Evolutionary conservation across 371 early-diverging fungal genomes (phyloP).

Genomic region (Lichtheimia ramosa): DNA sequence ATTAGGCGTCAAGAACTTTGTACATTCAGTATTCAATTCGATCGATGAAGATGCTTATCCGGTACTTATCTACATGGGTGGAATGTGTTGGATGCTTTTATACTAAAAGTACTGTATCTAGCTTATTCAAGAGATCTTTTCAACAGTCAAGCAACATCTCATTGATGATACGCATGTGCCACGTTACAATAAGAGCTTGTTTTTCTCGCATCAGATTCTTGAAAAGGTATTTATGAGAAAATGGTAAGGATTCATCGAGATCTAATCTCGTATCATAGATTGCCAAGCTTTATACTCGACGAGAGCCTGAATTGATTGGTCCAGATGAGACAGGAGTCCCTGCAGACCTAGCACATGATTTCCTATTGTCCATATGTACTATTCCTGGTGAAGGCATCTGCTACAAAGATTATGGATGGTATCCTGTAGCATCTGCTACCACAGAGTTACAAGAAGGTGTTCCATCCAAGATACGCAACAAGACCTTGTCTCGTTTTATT

Average conservation of each 20-base stretch:
- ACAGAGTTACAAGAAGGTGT: neutral
- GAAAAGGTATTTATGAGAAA: conserved; percentile 45
- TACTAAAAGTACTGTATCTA: conserved; percentile 10
- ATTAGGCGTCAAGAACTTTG: conserved; percentile 68
- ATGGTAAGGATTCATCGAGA: neutral
- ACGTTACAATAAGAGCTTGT: conserved; percentile 54
- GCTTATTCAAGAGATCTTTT: conserved; percentile 64
- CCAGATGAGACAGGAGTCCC: conserved; percentile 45
- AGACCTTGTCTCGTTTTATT: conserved; percentile 62
- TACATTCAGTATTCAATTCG: conserved; percentile 65
- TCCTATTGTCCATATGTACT: conserved; percentile 73
- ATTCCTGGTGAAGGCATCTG: conserved; percentile 78
- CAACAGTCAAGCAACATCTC: conserved; percentile 55
- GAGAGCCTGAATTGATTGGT: conserved; percentile 40
- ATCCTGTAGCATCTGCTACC: conserved; percentile 46
- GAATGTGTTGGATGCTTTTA: neutral
- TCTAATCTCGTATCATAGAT: conserved; percentile 22
- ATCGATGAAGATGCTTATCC: conserved; percentile 66
- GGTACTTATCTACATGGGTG: conserved; percentile 26
- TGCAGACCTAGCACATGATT: conserved; percentile 67
- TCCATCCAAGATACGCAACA: conserved; percentile 47
- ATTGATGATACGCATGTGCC: conserved; percentile 65
- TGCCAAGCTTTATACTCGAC: conserved; percentile 57
- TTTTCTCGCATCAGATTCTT: conserved; percentile 70
- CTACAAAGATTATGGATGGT: conserved; percentile 76